Evolutionary conservation across 2,329 filamentous ascomycete genomes (phyloP).

Genomic region (Calonectria pauciramosa): DNA sequence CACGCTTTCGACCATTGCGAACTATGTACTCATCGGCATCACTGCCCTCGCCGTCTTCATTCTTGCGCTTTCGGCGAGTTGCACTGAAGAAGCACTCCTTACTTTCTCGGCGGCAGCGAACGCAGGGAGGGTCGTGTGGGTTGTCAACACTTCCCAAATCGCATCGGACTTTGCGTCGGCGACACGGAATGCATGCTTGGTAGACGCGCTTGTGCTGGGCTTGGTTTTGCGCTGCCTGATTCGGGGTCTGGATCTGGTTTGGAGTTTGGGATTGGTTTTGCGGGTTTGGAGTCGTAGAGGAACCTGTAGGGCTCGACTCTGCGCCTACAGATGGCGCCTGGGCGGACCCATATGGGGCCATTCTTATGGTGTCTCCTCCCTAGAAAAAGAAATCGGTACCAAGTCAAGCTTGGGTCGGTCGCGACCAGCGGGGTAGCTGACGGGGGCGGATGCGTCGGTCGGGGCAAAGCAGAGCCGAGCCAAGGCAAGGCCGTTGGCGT

Average conservation of each 20-base stretch:
- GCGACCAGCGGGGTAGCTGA: slow-evolving; percentile 22
- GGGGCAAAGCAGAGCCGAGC: background rate
- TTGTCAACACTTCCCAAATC: slow-evolving; percentile 86
- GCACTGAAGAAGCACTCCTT: slow-evolving; percentile 98
- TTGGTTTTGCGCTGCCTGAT: slow-evolving; percentile 28
- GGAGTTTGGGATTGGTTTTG: slow-evolving; percentile 36
- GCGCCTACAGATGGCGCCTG: slow-evolving; percentile 40
- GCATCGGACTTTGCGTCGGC: slow-evolving; percentile 73
- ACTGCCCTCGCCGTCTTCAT: slow-evolving; percentile 67
- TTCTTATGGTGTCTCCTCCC: slow-evolving; percentile 19
- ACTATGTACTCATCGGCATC: slow-evolving; percentile 76
- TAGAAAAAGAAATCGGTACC: slow-evolving; percentile 17
- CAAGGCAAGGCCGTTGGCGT: slow-evolving; percentile 14
- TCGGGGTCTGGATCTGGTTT: slow-evolving; percentile 33
- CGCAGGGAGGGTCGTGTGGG: slow-evolving; percentile 92
- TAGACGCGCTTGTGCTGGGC: slow-evolving; percentile 73
- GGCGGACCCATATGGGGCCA: slow-evolving; percentile 43
- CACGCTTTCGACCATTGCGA: slow-evolving; percentile 80
- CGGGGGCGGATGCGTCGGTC: slow-evolving; percentile 10
- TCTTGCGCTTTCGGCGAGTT: slow-evolving; percentile 92
- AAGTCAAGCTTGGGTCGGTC: slow-evolving; percentile 18
- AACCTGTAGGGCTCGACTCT: slow-evolving; percentile 44
- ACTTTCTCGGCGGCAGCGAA: slow-evolving; percentile 92
- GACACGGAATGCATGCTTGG: slow-evolving; percentile 74
- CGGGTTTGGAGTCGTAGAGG: slow-evolving; percentile 36